Evolutionary conservation across 108 stramenopile species (phyloP).

Genomic region (Nitzschia sp.): DNA sequence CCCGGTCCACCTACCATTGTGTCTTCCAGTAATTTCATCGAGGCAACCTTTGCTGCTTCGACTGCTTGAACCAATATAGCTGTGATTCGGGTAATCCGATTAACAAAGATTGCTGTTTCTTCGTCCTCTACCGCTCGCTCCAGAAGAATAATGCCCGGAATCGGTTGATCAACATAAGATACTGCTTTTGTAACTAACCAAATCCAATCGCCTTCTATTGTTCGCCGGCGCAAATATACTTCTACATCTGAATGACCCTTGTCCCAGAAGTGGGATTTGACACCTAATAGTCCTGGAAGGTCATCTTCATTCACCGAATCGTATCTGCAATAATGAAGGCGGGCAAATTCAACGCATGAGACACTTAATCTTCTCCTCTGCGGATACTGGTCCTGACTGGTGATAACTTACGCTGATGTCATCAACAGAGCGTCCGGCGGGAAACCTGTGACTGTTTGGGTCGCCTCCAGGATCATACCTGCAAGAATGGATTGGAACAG

Average conservation of each 20-base stretch:
- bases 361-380: too few relatives aligned
- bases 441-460: conserved; percentile 79
- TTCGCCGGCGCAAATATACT: conserved; percentile 65
- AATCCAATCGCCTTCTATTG: conserved; percentile 68
- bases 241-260: conserved; percentile 71
- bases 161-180: conserved; percentile 61
- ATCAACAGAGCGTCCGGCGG: conserved; percentile 73
- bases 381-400: too few relatives aligned
- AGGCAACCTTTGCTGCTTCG: conserved; percentile 47
- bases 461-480: conserved; percentile 86
- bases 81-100: conserved; percentile 64
- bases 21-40: conserved; percentile 5
- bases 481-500: neutral
- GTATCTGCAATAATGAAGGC: conserved; percentile 39
- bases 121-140: conserved; percentile 51
- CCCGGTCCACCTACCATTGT: neutral
- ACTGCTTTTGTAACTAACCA: conserved; percentile 77
- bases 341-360: too few relatives aligned
- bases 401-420: conserved; percentile 81
- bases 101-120: conserved; percentile 35
- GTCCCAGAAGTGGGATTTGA: conserved; percentile 88
- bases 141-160: conserved; percentile 66
- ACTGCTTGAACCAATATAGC: conserved; percentile 71
- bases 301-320: conserved; percentile 81
- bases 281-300: conserved; percentile 65